A percentile compares a stretch with the other conserved stretches of the same genome.
Conservation (phyloP, 129 eudicot species). For the Ambrosia artemisiifolia region DNA sequence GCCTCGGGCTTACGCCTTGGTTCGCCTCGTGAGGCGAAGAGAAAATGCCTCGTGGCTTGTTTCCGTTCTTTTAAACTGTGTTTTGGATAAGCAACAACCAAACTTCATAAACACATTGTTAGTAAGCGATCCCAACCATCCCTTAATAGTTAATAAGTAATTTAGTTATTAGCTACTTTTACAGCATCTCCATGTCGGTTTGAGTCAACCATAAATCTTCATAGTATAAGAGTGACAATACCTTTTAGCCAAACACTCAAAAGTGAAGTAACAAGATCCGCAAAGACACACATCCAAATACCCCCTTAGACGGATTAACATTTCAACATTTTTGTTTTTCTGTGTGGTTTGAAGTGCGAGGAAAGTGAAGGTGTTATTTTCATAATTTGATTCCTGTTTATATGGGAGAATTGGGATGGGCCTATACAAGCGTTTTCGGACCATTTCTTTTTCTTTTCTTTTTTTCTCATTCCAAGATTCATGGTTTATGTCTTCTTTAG, state of each 20-base stretch:
- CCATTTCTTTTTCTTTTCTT: not conserved
- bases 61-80: too few relatives aligned
- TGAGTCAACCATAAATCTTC: not conserved
- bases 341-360: conserved; percentile 10
- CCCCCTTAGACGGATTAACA: conserved; percentile 1
- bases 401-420: not conserved
- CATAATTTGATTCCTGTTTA: not conserved
- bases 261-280: too few relatives aligned
- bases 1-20: too few relatives aligned
- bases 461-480: not conserved
- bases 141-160: not conserved
- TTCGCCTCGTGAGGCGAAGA: too few relatives aligned
- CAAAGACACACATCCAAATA: too few relatives aligned
- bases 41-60: too few relatives aligned
- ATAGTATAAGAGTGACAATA: not conserved
- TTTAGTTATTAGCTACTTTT: not conserved
- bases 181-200: not conserved
- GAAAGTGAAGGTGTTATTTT: not conserved
- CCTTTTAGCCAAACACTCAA: not conserved
- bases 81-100: not conserved
- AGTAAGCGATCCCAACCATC: not conserved
- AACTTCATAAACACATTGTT: not conserved
- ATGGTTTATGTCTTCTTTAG: not conserved
- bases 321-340: not conserved
- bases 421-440: not conserved